A percentile compares a stretch with the other conserved stretches of the same genome.
Evolutionary conservation across 148 eudicot species (phyloP).

Genomic region (Nepenthes gracilis): DNA sequence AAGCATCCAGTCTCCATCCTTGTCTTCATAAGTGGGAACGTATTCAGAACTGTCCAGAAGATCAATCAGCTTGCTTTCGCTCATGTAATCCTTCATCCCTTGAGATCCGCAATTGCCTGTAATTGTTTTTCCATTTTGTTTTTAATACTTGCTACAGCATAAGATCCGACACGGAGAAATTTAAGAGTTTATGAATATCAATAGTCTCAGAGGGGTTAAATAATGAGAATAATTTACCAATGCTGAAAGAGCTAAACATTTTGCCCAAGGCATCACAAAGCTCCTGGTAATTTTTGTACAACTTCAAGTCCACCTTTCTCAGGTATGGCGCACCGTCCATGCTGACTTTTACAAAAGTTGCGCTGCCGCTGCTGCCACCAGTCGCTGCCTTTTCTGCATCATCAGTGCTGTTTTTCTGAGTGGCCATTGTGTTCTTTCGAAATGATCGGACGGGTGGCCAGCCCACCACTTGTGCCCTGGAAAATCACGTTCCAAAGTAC

Average conservation of each 20-base stretch:
- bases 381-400: slow-evolving; percentile 16
- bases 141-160: neutral
- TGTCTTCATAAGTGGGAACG: slow-evolving; percentile 45
- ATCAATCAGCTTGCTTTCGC: slow-evolving; percentile 37
- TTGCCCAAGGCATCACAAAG: slow-evolving; percentile 49
- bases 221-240: slow-evolving; percentile 17
- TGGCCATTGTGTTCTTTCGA: slow-evolving; percentile 33
- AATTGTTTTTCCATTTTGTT: neutral
- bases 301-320: slow-evolving; percentile 48
- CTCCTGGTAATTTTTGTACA: slow-evolving; percentile 40
- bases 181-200: neutral
- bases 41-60: slow-evolving; percentile 41
- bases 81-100: slow-evolving; percentile 35
- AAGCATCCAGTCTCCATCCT: slow-evolving; percentile 58
- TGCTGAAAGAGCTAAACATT: slow-evolving; percentile 54
- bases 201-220: no score
- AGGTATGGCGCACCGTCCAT: slow-evolving; percentile 61
- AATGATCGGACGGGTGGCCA: slow-evolving; percentile 67
- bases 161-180: neutral
- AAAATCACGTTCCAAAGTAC: neutral
- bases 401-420: slow-evolving; percentile 19
- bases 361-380: slow-evolving; percentile 1
- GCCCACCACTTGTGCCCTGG: slow-evolving; percentile 59
- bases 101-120: slow-evolving; percentile 31
- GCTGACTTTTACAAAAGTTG: slow-evolving; percentile 41